Evolutionary conservation across 441 rosid genomes (phyloP).

Genomic region (Hura crepitans): DNA sequence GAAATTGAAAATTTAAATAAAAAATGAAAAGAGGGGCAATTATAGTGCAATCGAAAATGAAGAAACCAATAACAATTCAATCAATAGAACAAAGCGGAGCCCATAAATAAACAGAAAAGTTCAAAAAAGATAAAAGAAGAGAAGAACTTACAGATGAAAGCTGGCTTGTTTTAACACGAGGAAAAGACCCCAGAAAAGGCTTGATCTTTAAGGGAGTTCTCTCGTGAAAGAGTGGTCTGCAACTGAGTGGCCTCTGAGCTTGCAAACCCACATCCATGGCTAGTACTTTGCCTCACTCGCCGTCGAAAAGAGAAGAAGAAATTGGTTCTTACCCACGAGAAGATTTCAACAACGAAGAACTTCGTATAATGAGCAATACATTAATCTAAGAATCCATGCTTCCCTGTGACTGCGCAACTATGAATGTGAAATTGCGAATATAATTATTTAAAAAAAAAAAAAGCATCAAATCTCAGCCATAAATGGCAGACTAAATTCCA

Average conservation of each 20-base stretch:
- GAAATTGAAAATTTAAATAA: not conserved
- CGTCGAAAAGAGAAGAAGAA: constrained; percentile 6
- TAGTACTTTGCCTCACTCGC: not conserved
- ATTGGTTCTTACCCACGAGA: constrained; percentile 1
- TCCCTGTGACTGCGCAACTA: not conserved
- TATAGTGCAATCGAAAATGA: constrained; percentile 6
- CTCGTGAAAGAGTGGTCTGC: constrained; percentile 32
- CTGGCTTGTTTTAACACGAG: constrained; percentile 32
- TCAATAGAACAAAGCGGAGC: not conserved
- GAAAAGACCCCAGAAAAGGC: constrained; percentile 46
- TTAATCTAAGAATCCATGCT: constrained; percentile 12
- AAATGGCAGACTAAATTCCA: constrained; percentile 1
- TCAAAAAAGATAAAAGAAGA: not conserved
- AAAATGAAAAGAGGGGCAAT: not conserved
- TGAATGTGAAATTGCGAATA: not conserved
- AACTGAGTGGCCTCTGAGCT: constrained; percentile 46
- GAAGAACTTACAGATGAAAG: constrained; percentile 31
- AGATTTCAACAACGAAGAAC: not conserved
- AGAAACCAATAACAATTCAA: constrained; percentile 10
- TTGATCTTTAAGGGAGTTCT: constrained; percentile 44
- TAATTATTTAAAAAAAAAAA: not conserved
- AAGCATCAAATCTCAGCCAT: not conserved
- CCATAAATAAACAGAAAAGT: not conserved
- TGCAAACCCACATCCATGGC: constrained; percentile 66
- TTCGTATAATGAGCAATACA: constrained; percentile 1